These are phyloP conservation scores for Sporothrix sp. DNA, from an alignment of 2,329 filamentous ascomycete genomes.

Conservation along the genomic window DNA sequence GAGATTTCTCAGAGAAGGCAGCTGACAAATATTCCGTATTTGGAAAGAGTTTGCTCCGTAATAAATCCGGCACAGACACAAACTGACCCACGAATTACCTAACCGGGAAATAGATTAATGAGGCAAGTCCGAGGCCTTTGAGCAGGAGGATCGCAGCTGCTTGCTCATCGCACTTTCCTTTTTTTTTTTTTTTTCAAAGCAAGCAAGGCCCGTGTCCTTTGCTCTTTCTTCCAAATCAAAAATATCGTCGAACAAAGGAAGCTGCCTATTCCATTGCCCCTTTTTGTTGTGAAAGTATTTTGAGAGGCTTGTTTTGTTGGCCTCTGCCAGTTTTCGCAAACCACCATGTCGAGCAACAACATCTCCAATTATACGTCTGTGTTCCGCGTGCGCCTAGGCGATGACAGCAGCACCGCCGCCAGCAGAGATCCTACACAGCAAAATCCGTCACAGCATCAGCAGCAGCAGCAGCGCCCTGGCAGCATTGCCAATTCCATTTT, in stretches of 20 bases:
- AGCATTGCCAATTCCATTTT: background rate
- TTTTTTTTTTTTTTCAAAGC: no score
- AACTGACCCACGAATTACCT: background rate
- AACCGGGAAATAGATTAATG: background rate
- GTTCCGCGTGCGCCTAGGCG: conserved; percentile 15
- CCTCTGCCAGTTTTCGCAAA: background rate
- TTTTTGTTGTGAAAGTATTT: no score
- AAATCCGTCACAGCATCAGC: background rate
- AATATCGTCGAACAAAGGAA: no score
- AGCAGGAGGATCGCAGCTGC: background rate
- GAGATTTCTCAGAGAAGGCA: background rate
- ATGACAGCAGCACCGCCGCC: background rate
- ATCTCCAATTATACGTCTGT: conserved; percentile 17
- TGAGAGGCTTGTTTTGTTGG: no score
- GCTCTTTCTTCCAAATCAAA: no score
- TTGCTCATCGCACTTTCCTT: background rate
- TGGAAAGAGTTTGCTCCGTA: background rate
- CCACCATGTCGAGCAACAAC: background rate
- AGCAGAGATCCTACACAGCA: no score
- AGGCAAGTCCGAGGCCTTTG: background rate
- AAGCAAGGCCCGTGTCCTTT: no score
- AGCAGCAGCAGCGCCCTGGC: background rate
- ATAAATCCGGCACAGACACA: background rate
- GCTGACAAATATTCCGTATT: background rate
- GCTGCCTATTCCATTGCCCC: no score